Evolutionary conservation across 805 yeast genomes (phyloP).

Genomic region (Starmerella stigmatis): DNA sequence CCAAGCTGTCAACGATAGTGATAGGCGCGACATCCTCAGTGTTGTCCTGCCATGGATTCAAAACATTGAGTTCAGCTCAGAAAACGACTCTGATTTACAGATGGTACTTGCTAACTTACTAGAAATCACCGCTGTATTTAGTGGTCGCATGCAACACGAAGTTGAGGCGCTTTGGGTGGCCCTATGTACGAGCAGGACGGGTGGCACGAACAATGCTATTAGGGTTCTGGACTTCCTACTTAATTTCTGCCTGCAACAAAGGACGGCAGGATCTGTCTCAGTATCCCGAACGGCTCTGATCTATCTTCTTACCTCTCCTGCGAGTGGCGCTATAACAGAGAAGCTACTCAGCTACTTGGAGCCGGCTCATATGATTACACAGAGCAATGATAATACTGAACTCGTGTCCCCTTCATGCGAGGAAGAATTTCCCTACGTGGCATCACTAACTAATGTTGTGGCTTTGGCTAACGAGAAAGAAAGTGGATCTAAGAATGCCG

Average conservation of each 20-base stretch:
- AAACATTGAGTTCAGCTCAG: conserved; percentile 49
- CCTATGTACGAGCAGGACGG: conserved; percentile 62
- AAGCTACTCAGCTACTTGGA: conserved; percentile 58
- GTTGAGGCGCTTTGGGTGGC: conserved; percentile 95
- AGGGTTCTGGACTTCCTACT: conserved; percentile 63
- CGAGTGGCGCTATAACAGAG: conserved; percentile 49
- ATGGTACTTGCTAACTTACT: conserved; percentile 36
- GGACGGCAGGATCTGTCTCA: conserved; percentile 65
- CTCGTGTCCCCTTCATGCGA: conserved; percentile 20
- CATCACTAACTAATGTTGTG: conserved; percentile 52
- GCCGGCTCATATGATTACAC: conserved; percentile 67
- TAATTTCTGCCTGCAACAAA: conserved; percentile 53
- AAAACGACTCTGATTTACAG: conserved; percentile 18
- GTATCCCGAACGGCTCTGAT: conserved; percentile 73
- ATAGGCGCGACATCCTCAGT: conserved; percentile 68
- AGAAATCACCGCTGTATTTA: conserved; percentile 72
- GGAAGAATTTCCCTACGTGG: conserved; percentile 57
- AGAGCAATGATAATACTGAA: conserved; percentile 8
- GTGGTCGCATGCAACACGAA: conserved; percentile 67
- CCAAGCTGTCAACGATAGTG: conserved; percentile 46
- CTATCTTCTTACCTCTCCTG: conserved; percentile 42
- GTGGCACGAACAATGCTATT: conserved; percentile 47
- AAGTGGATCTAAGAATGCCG: conserved; percentile 3
- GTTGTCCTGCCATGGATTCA: conserved; percentile 90
- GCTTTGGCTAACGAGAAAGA: conserved; percentile 42